Evolutionary conservation across 139 green algal genomes (phyloP).

Genomic region (Picochlorum sp.): DNA sequence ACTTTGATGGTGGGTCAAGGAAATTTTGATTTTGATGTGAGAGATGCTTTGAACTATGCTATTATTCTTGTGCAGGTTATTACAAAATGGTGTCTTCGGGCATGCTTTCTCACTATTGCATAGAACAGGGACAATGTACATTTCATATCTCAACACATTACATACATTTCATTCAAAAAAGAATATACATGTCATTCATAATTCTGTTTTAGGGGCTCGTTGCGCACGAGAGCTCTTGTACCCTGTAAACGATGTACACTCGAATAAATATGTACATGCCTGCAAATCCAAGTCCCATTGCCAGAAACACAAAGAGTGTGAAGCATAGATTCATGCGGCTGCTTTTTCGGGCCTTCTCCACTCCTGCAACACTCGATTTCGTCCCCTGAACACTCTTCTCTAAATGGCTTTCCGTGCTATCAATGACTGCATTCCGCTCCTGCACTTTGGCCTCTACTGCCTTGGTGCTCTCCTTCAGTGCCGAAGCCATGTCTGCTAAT

Average conservation of each 20-base stretch:
- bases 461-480: slow-evolving; percentile 35
- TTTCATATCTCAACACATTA: not conserved
- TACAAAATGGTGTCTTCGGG: no score
- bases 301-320: slow-evolving; percentile 32
- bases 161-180: no score
- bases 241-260: slow-evolving; percentile 9
- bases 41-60: not conserved
- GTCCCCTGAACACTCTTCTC: slow-evolving; percentile 25
- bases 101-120: not conserved
- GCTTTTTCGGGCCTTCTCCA: not conserved
- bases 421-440: slow-evolving; percentile 27
- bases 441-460: slow-evolving; percentile 28
- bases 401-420: slow-evolving; percentile 28
- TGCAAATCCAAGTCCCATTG: slow-evolving; percentile 25
- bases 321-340: slow-evolving; percentile 30
- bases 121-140: not conserved
- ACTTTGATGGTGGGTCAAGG: slow-evolving; percentile 28
- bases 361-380: slow-evolving; percentile 6
- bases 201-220: slow-evolving; percentile 2
- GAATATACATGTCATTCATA: not conserved
- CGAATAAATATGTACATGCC: slow-evolving; percentile 44
- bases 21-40: no score
- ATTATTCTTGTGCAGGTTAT: no score
- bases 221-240: not conserved
- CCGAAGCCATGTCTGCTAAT: slow-evolving; percentile 32